These are phyloP conservation scores for Salix koriyanagi DNA, from an alignment of 345 rosid genomes.

Conservation along the genomic window DNA sequence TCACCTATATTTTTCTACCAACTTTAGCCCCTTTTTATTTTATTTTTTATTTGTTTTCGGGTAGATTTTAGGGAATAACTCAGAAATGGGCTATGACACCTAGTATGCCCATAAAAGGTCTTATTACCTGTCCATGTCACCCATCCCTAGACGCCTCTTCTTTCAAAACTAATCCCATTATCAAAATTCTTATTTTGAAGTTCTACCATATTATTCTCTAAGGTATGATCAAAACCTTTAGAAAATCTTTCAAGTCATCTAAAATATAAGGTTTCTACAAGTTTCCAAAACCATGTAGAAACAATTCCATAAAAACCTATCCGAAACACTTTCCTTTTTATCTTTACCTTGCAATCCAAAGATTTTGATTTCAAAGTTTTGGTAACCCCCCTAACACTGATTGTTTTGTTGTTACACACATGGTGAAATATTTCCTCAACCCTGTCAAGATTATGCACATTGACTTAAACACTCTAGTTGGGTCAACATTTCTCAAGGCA, in stretches of 20 bases:
- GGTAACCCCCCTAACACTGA: constrained; percentile 40
- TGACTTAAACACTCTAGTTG: constrained; percentile 52
- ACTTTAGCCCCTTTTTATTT: too few relatives aligned
- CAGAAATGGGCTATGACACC: too few relatives aligned
- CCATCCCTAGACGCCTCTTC: constrained; percentile 22
- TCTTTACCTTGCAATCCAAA: constrained; percentile 67
- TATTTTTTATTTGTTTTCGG: too few relatives aligned
- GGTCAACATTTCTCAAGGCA: constrained; percentile 62
- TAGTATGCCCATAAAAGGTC: neutral
- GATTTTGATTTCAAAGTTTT: constrained; percentile 55
- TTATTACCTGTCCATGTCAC: constrained; percentile 16
- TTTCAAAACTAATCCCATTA: constrained; percentile 33
- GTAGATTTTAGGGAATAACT: too few relatives aligned
- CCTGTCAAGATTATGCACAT: constrained; percentile 57
- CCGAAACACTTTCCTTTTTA: constrained; percentile 71
- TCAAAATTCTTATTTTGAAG: constrained; percentile 31
- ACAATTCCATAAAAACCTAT: constrained; percentile 66
- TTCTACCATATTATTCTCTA: constrained; percentile 16
- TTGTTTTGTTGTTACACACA: constrained; percentile 34
- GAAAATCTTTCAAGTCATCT: constrained; percentile 44
- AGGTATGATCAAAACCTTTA: constrained; percentile 16
- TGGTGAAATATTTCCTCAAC: constrained; percentile 59
- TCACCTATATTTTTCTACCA: too few relatives aligned
- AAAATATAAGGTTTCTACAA: constrained; percentile 59
- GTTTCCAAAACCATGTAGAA: constrained; percentile 59